Evolutionary conservation across 306 rosid species (phyloP).

Genomic region (Trifolium fragiferum): DNA sequence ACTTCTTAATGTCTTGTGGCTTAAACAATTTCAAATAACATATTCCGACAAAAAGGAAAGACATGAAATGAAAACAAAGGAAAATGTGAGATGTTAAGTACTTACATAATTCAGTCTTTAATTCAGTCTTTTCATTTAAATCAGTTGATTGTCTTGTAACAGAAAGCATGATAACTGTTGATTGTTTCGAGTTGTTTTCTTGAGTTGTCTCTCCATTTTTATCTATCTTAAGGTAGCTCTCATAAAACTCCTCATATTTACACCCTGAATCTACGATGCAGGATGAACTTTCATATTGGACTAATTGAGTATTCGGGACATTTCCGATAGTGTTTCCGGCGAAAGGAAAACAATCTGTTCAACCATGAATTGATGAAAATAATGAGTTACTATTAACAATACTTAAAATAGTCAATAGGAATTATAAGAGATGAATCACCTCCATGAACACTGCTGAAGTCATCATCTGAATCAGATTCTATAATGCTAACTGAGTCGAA

Average conservation of each 20-base stretch:
- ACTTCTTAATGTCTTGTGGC: neutral
- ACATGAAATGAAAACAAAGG: neutral
- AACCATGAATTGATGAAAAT: constrained; percentile 21
- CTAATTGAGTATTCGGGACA: constrained; percentile 58
- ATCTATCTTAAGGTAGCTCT: constrained; percentile 72
- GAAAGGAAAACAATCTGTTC: constrained; percentile 74
- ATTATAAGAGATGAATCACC: constrained; percentile 54
- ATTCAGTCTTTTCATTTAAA: constrained; percentile 55
- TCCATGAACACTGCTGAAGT: constrained; percentile 85
- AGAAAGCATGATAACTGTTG: constrained; percentile 80
- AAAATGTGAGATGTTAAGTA: constrained; percentile 47
- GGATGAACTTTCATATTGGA: constrained; percentile 77
- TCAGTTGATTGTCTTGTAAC: constrained; percentile 71
- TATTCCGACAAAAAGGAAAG: neutral
- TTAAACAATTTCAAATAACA: neutral
- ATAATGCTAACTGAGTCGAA: constrained; percentile 80
- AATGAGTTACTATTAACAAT: neutral
- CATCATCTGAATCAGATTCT: constrained; percentile 91
- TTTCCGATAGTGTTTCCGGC: constrained; percentile 55
- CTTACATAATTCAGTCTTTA: constrained; percentile 61
- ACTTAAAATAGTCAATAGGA: constrained; percentile 3
- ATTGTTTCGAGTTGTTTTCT: constrained; percentile 60
- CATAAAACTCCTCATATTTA: constrained; percentile 71
- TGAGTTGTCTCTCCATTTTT: constrained; percentile 58
- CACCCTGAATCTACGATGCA: constrained; percentile 65